Evolutionary conservation across 305 asterid species (phyloP), one percentile per base, ranked within the genome.

Genomic region (Fraxinus paxiana): DNA sequence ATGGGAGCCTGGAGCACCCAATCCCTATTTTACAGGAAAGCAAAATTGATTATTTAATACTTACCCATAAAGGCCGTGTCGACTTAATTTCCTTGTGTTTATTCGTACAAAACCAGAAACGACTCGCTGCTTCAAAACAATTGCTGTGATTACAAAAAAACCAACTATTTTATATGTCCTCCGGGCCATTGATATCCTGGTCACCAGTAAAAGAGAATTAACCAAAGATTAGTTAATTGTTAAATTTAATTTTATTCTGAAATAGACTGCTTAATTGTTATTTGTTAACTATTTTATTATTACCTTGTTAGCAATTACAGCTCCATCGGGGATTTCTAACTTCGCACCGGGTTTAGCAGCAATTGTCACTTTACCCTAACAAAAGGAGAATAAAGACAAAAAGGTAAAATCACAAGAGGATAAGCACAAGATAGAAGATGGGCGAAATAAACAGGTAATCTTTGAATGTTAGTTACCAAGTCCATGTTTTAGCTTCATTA

Each of bases 221-320:
- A 24, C 71, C 71, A 61, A 22, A 9, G 8, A 61, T 22, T 22
- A 8, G 8, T 22, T 61, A 6, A 61, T 20, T 2, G 33, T 6
- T n/a, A 5, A 6, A 17, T 56, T n/a, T 20, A 37, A 28, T 33
- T 2, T 2, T 38, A 72, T 7, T 28, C 0, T 1, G 30, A 61
- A 61, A 17, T 18, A 56, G 28, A 56, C 8, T n/a, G 8, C 24
- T 28, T 35, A 65, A 17, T 31, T 17, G 15, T 34, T 15, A n/a
- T 5, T 24, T 12, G 35, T 34, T 34, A 34, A 34, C 38, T 7
- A 1, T 9, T 5, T 37, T 46, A 77, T 71, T 24, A 48, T 88
- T 84, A 94, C 98, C 97, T 95, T 93, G 91, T 92, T 63, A 5
- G 85, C 95, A 37, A 95, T 87, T 73, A 92, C 93, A 74, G 90